Base-by-base conservation (phyloP, 2,329 filamentous ascomycete genomes). In the Didymosphaeria variabile region DNA sequence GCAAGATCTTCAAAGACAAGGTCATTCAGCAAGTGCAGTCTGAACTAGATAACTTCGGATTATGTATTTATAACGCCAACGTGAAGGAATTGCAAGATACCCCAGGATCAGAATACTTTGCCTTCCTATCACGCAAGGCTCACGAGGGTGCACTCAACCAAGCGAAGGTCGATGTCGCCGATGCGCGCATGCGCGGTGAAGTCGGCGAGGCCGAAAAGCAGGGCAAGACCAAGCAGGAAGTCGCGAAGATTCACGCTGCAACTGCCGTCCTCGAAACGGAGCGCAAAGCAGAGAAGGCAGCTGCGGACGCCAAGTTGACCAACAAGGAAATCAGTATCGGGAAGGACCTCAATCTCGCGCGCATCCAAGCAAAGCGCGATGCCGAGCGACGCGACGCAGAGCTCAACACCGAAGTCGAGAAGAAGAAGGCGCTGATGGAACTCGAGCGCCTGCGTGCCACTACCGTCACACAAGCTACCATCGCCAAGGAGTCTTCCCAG, bases 1-100 rank as follows among this genome's bases (percentile, higher is more conserved):
- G 91, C 36, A 89, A 91, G 67, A 82, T 90, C 46, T 93, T 93
- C 83, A 92, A 94, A 82, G 86, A 85, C 67, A 88, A 90, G 67
- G 84, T 87, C 67, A 81, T 82, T 56, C 73, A 80, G 55, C 79
- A 92, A 75, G 92, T 94, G 59, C 91, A 94, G 74, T 86, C 86
- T 60, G 93, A 96, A 76, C 85, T 97, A 1, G 85, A 90, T 65
- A 90, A 94, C 69, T 94, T 96, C 70, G 92, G 92, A 60, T 83
- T 95, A 10, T 87, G 87, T 71, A 72, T 74, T 42, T 88, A 90
- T 79, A 89, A 89, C 70, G 86, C 90, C 72, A 94, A 94, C 79
- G 89, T 96, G 70, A 95, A 95, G 79, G 93, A 96, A 75, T 86
- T 97, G 29, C 90, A 92, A 74, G 93, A 97, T 72, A 91, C 92